Evolutionary conservation across 2,329 filamentous ascomycete species (phyloP).

Genomic region (Spiromastix sp.): DNA sequence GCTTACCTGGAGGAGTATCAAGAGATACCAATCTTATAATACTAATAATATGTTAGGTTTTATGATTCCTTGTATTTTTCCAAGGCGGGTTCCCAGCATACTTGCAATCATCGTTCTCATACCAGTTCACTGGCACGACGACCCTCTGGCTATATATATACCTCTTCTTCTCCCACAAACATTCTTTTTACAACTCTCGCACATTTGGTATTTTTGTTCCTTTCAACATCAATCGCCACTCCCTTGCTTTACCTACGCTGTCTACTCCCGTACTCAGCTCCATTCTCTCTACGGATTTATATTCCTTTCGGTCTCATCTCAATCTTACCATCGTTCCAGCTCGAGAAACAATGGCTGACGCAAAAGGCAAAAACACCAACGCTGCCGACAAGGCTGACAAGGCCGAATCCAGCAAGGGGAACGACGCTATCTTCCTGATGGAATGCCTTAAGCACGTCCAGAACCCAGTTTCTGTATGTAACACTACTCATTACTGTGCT

Average conservation of each 20-base stretch:
- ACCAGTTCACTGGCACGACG: too few relatives aligned
- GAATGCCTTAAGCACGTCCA: slow-evolving; percentile 17
- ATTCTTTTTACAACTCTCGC: slow-evolving; percentile 3
- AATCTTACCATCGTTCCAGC: not conserved
- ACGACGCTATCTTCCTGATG: slow-evolving; percentile 17
- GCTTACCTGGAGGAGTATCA: too few relatives aligned
- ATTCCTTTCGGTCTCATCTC: not conserved
- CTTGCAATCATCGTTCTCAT: too few relatives aligned
- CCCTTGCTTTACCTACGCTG: not conserved
- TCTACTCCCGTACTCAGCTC: not conserved
- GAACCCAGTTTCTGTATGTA: slow-evolving; percentile 10
- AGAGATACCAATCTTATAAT: too few relatives aligned
- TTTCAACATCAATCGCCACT: too few relatives aligned
- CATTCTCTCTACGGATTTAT: not conserved
- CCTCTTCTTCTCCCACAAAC: not conserved
- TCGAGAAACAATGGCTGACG: slow-evolving; percentile 11
- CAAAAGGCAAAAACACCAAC: not conserved
- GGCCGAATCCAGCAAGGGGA: slow-evolving; percentile 3
- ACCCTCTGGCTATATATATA: too few relatives aligned
- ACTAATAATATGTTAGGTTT: too few relatives aligned
- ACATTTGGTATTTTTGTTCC: not conserved
- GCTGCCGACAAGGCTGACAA: slow-evolving; percentile 1
- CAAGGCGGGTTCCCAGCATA: too few relatives aligned
- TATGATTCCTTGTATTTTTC: too few relatives aligned
- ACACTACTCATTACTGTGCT: not conserved